A percentile compares a stretch with the other conserved stretches of the same genome.
phyloP scores from a whole-genome alignment of 176 grass and related monocot species.

The Ensete ventricosum region DNA sequence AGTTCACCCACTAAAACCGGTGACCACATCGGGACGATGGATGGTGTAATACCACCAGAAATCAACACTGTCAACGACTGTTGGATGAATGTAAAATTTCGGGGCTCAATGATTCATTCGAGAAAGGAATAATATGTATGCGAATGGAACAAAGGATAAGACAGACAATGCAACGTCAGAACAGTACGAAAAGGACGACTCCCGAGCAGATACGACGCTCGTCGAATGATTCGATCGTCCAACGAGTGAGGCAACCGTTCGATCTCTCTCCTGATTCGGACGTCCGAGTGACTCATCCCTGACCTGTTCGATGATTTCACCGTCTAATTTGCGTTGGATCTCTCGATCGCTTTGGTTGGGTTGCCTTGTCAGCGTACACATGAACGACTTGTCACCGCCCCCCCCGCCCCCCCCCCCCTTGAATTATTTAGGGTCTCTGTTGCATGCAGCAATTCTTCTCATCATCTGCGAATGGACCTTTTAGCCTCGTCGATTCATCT shows the following conservation, averaged over 20 bases:
- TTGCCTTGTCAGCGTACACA: background rate
- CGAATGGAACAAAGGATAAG: conserved; percentile 5
- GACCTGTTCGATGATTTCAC: too few relatives aligned
- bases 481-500: background rate
- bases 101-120: too few relatives aligned
- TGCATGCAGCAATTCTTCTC: background rate
- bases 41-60: too few relatives aligned
- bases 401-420: too few relatives aligned
- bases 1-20: too few relatives aligned
- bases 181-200: background rate
- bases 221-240: conserved; percentile 9
- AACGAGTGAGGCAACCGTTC: background rate
- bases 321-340: too few relatives aligned
- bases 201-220: background rate
- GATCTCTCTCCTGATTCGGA: background rate
- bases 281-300: too few relatives aligned
- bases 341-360: too few relatives aligned
- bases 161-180: conserved; percentile 20
- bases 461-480: background rate
- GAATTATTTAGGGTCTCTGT: background rate
- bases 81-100: too few relatives aligned
- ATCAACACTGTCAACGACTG: too few relatives aligned
- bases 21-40: too few relatives aligned
- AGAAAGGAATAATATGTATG: too few relatives aligned
- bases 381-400: background rate